These are phyloP conservation scores for Pichia sporocuriosa DNA, from an alignment of 805 yeast genomes.

Conservation along the genomic window DNA sequence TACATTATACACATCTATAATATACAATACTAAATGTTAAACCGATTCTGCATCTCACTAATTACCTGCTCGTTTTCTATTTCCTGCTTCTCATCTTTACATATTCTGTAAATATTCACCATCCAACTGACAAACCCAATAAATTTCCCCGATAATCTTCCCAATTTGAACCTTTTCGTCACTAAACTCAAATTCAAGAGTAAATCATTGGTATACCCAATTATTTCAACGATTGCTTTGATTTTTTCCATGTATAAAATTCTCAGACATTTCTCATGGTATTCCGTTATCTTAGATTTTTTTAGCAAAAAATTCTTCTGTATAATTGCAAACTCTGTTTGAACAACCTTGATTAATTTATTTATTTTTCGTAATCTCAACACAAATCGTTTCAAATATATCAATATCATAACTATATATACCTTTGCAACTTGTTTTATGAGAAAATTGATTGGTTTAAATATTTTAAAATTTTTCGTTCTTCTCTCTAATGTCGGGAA, in stretches of 20 bases:
- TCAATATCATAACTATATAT: conserved; percentile 25
- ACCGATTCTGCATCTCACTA: not conserved
- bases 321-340: conserved; percentile 20
- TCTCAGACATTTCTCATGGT: conserved; percentile 15
- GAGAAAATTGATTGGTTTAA: conserved; percentile 14
- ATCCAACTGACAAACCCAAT: conserved; percentile 27
- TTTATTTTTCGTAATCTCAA: conserved; percentile 20
- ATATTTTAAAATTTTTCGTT: conserved; percentile 1
- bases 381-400: conserved; percentile 24
- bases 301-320: conserved; percentile 6
- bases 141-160: conserved; percentile 17
- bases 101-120: conserved; percentile 23
- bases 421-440: conserved; percentile 23
- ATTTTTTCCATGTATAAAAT: conserved; percentile 22
- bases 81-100: conserved; percentile 24
- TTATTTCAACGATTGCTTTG: conserved; percentile 22
- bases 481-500: conserved; percentile 12
- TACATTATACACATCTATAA: not conserved
- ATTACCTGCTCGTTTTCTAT: conserved; percentile 8
- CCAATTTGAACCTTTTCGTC: conserved; percentile 18
- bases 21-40: not conserved
- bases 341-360: conserved; percentile 16
- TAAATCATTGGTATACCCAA: conserved; percentile 28
- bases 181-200: conserved; percentile 24
- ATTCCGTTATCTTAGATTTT: conserved; percentile 4